Evolutionary conservation across 306 rosid species (phyloP), one percentile per base, ranked within the genome.

Genomic region (Medicago lupulina): DNA sequence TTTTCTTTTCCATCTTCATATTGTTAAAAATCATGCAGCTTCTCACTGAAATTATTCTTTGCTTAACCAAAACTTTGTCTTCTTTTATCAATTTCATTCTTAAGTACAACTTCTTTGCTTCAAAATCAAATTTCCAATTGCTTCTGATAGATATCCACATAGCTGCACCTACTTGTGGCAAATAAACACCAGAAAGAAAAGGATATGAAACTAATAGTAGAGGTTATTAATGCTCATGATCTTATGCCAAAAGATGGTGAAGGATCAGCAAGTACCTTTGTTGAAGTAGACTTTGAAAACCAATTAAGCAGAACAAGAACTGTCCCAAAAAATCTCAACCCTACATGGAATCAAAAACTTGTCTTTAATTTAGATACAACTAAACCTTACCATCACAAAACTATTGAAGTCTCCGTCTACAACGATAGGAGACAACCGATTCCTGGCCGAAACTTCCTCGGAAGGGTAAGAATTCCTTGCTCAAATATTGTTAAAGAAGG

Each of bases 221-320:
- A 87, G 74, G 86, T 90, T 53, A 84, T 86, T 73, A 82, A 86
- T 85, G 90, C 92, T 78, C 89, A 80, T 84, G 90, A 85, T 86
- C 93, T 88, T 78, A 88, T 81, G 86, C 93, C 90, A 70, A 90
- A 80, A 75, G 88, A 88, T 40, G 86, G 90, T 23, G 88, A 88
- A 78, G 90, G 89, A 39, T 89, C 90, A 72, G 85, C 87, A 11
- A 87, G 79, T 83, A 58, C 97, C 68, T 91, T 83, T 83, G 89
- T 86, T 6, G 85, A 86, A 89, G 84, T 88, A 70, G 88, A 93
- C 76, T 85, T 88, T 40, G 90, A 79, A 68, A 88, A 89, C 78
- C 88, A 83, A 73, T 65, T 79, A 28, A 87, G 86, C 80, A 66
- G 82, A 79, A 90, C 87, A 74, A 87, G 73, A 86, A 82, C 92